Percentiles rank a stretch among this genome's conserved stretches.
phyloP scores from a whole-genome alignment of 208 protist species.

The Leishmania aethiopica region DNA sequence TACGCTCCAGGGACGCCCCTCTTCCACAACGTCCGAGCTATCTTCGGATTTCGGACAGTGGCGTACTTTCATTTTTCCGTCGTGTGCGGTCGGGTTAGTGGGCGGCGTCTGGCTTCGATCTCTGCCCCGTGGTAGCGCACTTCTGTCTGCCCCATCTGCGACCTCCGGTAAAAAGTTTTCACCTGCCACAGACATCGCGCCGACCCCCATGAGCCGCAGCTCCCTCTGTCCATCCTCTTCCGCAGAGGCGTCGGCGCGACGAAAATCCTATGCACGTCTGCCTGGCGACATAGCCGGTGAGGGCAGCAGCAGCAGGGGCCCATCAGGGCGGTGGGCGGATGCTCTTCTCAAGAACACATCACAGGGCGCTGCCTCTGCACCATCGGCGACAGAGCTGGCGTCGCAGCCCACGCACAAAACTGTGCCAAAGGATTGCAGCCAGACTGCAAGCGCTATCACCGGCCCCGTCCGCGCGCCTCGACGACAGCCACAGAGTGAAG shows the following conservation, averaged over 20 bases:
- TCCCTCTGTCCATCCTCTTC: not conserved
- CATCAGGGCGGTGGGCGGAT: constrained; percentile 15
- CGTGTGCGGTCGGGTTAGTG: not conserved
- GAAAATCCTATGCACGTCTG: not conserved
- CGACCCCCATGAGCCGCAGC: not conserved
- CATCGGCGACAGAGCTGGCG: not conserved
- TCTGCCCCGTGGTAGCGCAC: not conserved
- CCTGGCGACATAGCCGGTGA: constrained; percentile 1
- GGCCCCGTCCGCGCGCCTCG: not conserved
- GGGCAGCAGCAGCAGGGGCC: not conserved
- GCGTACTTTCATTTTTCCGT: not conserved
- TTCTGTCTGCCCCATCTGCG: not conserved
- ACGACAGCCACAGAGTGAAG: not conserved
- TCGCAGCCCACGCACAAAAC: not conserved
- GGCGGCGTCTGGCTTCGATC: not conserved
- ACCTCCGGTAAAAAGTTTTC: not conserved
- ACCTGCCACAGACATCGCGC: not conserved
- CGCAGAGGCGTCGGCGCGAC: not conserved
- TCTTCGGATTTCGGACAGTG: not conserved
- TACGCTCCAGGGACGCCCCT: not conserved
- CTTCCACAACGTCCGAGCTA: not conserved
- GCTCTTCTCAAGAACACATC: not conserved
- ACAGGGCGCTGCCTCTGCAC: not conserved
- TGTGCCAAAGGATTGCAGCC: not conserved
- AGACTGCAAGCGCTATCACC: not conserved